Base-by-base conservation (phyloP, 208 protist species). In the Trichomonas gallinae region DNA sequence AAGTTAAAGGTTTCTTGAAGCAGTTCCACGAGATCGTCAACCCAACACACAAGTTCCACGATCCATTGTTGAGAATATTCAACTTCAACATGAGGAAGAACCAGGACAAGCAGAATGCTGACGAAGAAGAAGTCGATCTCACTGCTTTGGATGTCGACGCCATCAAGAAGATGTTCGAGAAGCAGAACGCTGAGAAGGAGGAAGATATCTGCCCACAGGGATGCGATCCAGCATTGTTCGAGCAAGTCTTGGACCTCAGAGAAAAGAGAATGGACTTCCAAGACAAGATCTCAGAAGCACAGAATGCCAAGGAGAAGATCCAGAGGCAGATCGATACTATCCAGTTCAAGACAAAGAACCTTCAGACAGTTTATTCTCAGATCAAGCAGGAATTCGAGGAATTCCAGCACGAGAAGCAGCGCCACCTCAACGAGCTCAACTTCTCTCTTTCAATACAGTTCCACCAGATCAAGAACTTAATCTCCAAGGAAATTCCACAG, bases 341-440 rank as follows among this genome's bases (percentile, higher is more conserved):
- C 0, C 96, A 96, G 63, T 97, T 97, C 96, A 98, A 98, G 82
- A 97, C 98, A 82, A 98, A 98, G 87, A 45, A 51, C 34, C 97
- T 98, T n/a, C 97, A 98, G 49, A 97, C 96, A 26, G 97, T 97
- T 10, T 97, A 98, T 0, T 42, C 97, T 23, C 83, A 97, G 31
- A 98, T 97, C 58, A 97, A 98, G 45, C 96, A 98, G 34, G 98
- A 98, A 51, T 98, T 99, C 63, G 81, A 97, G 63, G 58, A 96
- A 45, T 98, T 99, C 87, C 98, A 99, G 96, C 97, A 93, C 15
- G 98, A 99, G 97, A 99, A 99, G 97, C 98, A 98, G 48, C 97
- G 98, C 89, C 98, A 98, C 97, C 98, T 99, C 36, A 99, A 99
- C 97, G 98, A 99, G 97, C 98, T 99, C 6, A 97, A 98, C 88